A percentile compares a stretch with the other conserved stretches of the same genome.
phyloP scores from a whole-genome alignment of 768 basidiomycete species.

The Hortiboletus flavorubellus region DNA sequence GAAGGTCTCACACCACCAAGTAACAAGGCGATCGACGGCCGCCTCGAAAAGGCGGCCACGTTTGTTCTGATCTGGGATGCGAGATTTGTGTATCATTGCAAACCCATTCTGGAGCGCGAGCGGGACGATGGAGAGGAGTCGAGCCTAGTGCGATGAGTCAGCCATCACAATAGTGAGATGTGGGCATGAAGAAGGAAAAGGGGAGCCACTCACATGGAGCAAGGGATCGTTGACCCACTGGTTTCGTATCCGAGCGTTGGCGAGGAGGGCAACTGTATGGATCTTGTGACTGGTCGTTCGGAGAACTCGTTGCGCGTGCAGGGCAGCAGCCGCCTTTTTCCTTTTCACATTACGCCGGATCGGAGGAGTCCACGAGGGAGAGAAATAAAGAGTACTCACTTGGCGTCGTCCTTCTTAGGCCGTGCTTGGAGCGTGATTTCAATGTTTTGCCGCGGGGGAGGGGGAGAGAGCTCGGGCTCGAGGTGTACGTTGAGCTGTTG shows the following conservation, averaged over 20 bases:
- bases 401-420: constrained; percentile 37
- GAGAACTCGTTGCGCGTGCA: constrained; percentile 65
- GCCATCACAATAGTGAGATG: neutral
- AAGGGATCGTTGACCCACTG: constrained; percentile 78
- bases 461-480: constrained; percentile 24
- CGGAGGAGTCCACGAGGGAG: neutral
- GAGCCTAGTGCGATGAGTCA: constrained; percentile 52
- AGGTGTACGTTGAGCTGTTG: constrained; percentile 16
- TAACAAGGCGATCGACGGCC: constrained; percentile 65
- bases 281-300: constrained; percentile 86
- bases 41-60: constrained; percentile 88
- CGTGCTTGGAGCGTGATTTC: constrained; percentile 68
- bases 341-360: constrained; percentile 37
- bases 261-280: constrained; percentile 80
- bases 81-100: constrained; percentile 73
- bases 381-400: constrained; percentile 39
- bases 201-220: constrained; percentile 60
- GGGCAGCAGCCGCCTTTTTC: constrained; percentile 38
- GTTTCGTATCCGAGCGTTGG: constrained; percentile 74
- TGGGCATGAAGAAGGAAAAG: neutral
- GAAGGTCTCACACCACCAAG: constrained; percentile 83
- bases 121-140: constrained; percentile 84
- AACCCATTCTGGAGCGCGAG: constrained; percentile 78
- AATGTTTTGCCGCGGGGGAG: constrained; percentile 45
- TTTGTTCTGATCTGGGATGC: constrained; percentile 73